phyloP scores from a whole-genome alignment of 1,139 yeast genomes.

The Geotrichum cucujoidarum region DNA sequence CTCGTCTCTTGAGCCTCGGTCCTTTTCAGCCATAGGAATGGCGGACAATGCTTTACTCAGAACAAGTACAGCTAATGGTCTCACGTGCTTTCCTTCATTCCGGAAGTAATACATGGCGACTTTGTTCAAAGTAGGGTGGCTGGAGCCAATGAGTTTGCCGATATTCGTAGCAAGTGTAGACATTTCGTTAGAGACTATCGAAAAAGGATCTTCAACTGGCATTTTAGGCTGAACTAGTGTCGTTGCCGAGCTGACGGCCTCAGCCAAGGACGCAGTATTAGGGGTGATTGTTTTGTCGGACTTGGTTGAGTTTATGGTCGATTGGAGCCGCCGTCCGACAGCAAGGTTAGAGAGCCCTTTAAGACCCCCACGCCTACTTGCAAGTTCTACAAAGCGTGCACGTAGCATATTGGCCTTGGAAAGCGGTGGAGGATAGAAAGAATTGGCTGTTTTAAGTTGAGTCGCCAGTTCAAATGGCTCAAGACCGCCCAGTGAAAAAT shows the following conservation, averaged over 20 bases:
- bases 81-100: conserved; percentile 90
- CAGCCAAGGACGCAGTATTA: too few species aligned
- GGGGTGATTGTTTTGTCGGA: too few species aligned
- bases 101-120: conserved; percentile 92
- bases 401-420: too few species aligned
- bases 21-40: conserved; percentile 65
- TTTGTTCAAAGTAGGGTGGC: conserved; percentile 86
- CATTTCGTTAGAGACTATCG: conserved; percentile 92
- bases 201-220: conserved; percentile 60
- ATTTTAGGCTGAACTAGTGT: conserved; percentile 5
- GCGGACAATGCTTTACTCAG: conserved; percentile 75
- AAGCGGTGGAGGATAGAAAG: too few species aligned
- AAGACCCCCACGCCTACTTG: too few species aligned
- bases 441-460: too few species aligned
- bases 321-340: too few species aligned
- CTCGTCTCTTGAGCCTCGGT: conserved; percentile 43
- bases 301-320: too few species aligned
- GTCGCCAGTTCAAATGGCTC: too few species aligned
- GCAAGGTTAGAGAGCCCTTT: too few species aligned
- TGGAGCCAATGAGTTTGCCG: conserved; percentile 81
- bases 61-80: conserved; percentile 83
- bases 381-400: too few species aligned
- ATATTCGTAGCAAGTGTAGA: conserved; percentile 81
- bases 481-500: too few species aligned
- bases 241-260: conserved; percentile 6